Percentiles rank a stretch among this genome's conserved stretches.
Conservation (phyloP, 305 asterid genomes). For the Ilex paraguariensis region DNA sequence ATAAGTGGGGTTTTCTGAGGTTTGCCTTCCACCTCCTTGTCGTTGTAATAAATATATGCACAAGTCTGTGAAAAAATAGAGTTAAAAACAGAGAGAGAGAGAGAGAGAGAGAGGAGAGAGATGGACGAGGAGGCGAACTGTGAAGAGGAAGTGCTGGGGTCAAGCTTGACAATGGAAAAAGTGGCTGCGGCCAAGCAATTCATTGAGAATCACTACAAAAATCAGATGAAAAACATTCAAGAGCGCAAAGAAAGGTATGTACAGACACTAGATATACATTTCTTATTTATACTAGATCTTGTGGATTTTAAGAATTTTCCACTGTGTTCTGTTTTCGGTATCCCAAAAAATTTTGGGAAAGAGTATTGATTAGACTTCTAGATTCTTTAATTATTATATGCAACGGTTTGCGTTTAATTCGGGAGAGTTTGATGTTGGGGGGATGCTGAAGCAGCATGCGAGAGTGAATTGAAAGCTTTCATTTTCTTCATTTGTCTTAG, state of each 20-base stretch:
- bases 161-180: conserved; percentile 70
- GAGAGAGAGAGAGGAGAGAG: not conserved
- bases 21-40: too few relatives aligned
- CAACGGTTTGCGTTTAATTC: too few relatives aligned
- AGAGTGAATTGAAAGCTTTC: too few relatives aligned
- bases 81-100: not conserved
- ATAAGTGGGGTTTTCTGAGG: too few relatives aligned
- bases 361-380: too few relatives aligned
- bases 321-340: too few relatives aligned
- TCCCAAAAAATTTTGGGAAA: too few relatives aligned
- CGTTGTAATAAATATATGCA: too few relatives aligned
- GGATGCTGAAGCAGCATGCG: not conserved
- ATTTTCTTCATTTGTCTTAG: too few relatives aligned
- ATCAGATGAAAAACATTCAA: conserved; percentile 68
- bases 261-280: not conserved
- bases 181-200: conserved; percentile 70
- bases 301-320: not conserved
- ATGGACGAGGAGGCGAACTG: conserved; percentile 9
- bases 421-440: not conserved
- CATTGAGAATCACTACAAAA: conserved; percentile 76
- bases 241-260: conserved; percentile 59
- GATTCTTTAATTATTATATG: too few relatives aligned
- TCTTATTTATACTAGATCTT: not conserved
- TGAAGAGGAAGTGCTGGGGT: conserved; percentile 29
- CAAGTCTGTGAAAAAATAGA: too few relatives aligned